phyloP scores from a whole-genome alignment of 2,329 filamentous ascomycete species.

The Hypomyces rosellus region DNA sequence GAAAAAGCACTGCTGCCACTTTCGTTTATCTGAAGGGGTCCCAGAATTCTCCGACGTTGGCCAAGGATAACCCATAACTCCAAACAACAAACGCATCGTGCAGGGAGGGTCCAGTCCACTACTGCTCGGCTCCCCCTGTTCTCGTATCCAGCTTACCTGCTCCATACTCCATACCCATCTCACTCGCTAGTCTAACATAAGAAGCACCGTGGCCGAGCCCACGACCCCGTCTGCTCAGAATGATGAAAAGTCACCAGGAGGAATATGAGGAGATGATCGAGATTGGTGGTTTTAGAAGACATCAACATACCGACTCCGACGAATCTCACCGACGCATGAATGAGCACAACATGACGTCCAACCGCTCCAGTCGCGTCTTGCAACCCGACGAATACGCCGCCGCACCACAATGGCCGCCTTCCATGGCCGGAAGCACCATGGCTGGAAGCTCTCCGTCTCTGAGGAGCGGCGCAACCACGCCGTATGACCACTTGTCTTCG shows the following conservation, averaged over 20 bases:
- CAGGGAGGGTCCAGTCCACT: too few relatives aligned
- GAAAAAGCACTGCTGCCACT: too few relatives aligned
- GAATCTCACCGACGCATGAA: constrained; percentile 9
- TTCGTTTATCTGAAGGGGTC: too few relatives aligned
- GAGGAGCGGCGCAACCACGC: constrained; percentile 20
- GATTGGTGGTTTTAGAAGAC: constrained; percentile 13
- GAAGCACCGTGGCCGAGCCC: constrained; percentile 4
- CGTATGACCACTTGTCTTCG: constrained; percentile 14
- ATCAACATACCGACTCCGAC: constrained; percentile 10
- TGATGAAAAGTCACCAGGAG: constrained; percentile 16
- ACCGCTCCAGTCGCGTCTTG: constrained; percentile 8
- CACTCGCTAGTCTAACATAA: background rate
- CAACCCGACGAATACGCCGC: constrained; percentile 16
- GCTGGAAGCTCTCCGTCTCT: constrained; percentile 22
- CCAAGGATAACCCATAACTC: too few relatives aligned
- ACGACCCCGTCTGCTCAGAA: constrained; percentile 6
- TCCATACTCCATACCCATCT: constrained; percentile 1
- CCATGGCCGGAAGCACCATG: constrained; percentile 17
- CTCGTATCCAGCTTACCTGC: background rate
- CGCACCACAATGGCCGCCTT: constrained; percentile 21
- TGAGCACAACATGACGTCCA: constrained; percentile 8
- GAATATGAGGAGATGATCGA: constrained; percentile 17
- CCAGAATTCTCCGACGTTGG: too few relatives aligned
- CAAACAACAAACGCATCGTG: too few relatives aligned
- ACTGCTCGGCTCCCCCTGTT: too few relatives aligned